These are phyloP conservation scores for Luffa aegyptiaca DNA, from an alignment of 306 rosid species.

Conservation along the genomic window DNA sequence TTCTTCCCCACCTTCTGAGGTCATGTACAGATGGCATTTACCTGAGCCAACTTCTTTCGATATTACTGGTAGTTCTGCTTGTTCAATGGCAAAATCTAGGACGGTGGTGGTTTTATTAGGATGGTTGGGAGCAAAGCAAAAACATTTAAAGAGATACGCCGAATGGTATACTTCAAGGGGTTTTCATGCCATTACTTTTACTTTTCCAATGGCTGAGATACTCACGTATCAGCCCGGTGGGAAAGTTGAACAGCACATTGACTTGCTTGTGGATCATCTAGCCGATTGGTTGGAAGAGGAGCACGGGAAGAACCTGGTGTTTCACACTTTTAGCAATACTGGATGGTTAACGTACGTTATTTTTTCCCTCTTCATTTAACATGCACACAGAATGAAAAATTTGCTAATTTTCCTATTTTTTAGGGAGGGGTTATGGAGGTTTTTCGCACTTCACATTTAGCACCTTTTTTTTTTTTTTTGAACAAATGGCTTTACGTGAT, in stretches of 20 bases:
- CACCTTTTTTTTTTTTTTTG: neutral
- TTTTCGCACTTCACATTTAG: neutral
- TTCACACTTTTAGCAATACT: slow-evolving; percentile 96
- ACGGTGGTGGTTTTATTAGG: slow-evolving; percentile 93
- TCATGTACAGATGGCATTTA: slow-evolving; percentile 84
- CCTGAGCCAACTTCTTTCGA: slow-evolving; percentile 44
- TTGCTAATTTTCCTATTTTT: neutral
- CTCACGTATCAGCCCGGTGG: slow-evolving; percentile 71
- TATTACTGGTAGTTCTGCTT: slow-evolving; percentile 28
- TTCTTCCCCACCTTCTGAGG: slow-evolving; percentile 38
- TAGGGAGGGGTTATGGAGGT: neutral
- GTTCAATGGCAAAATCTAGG: slow-evolving; percentile 45
- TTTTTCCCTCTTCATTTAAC: neutral
- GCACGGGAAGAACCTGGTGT: slow-evolving; percentile 64
- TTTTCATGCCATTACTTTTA: slow-evolving; percentile 78
- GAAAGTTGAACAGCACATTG: slow-evolving; percentile 67
- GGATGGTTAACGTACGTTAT: slow-evolving; percentile 90
- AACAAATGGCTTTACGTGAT: slow-evolving; percentile 6
- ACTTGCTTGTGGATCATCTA: slow-evolving; percentile 70
- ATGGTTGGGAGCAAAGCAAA: slow-evolving; percentile 98
- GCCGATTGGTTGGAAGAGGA: slow-evolving; percentile 93
- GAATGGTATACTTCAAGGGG: slow-evolving; percentile 94
- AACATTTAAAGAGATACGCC: slow-evolving; percentile 72
- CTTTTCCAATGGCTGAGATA: slow-evolving; percentile 85
- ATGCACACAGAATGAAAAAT: neutral